Base-by-base conservation (phyloP, 1,284 basidiomycete species). In the Moesziomyces sp. region DNA sequence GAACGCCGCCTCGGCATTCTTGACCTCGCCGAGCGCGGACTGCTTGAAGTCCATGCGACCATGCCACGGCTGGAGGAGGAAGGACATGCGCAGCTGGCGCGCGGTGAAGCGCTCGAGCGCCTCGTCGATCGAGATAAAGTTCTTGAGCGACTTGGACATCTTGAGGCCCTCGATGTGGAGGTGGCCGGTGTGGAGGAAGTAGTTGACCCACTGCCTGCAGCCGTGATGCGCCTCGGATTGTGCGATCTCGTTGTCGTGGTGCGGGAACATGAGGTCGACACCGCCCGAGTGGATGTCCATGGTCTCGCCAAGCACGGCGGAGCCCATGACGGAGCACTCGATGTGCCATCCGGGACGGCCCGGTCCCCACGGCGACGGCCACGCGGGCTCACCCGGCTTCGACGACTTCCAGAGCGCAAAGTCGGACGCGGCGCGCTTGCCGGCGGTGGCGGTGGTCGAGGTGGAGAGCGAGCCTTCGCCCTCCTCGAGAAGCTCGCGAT, bases 271-370 rank as follows among this genome's bases (percentile, higher is more conserved):
- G 64, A 99, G 88, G 85, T 99, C 97, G 51, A 94, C 90, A 14
- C 97, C 97, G 49, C 97, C 97, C 7, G 94, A 97, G 84, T 99
- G 97, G 73, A 99, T 95, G 85, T 99, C 97, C 90, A 99, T 94
- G 62, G 90, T 91, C 60, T 92, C 89, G 9, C 97, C 97, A 48
- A 99, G 88, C 51, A 99, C 88, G 42, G 91, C 94, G 62, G 90
- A 93, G 16, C 95, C 96, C 97, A 99, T 99, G 47, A 98, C 97
- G 11, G 93, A 96, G 86, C 97, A 99, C 85, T 99, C 97, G 63
- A 99, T 99, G 84, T 99, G 97, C 97, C 97, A 99, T 11, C 97
- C 97, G 1, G 97, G 97, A 58, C 97, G 89, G n/a, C 97, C 97
- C 42, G 88, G 87, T 28, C 97, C 97, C 97, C 97, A 99, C 7